Evolutionary conservation across 108 stramenopile genomes (phyloP), one percentile per base, ranked within the genome.

Genomic region (Cylindrotheca fusiformis): DNA sequence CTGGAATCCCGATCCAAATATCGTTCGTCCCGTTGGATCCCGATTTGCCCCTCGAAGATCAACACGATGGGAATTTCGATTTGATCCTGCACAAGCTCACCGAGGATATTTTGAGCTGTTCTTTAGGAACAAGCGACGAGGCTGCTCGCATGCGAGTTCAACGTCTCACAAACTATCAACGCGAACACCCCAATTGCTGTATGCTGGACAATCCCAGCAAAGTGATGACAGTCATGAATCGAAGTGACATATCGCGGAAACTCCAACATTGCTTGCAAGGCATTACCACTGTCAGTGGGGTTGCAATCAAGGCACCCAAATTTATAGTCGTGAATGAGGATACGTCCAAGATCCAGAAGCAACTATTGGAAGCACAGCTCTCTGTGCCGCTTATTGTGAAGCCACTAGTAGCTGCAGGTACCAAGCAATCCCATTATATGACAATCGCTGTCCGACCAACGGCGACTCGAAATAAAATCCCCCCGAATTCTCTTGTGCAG

Each of bases 51-150:
- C 65, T 92, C 31, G 80, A 88, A 64, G 87, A 88, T 58, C 91
- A 92, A 60, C 90, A 91, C 51, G 90, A 85, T 25, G 91, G 87
- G 19, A 33, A 63, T 22, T 85, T 87, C 55, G 88, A 93, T 72
- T 69, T 87, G 45, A 89, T 93, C 63, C 67, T 93, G 31, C 91
- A 93, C 60, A 93, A 93, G 65, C 65, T 93, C 59, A 93, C 91
- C 8, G 91, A 93, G 66, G 91, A 93, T 52, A 93, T 93, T 54
- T 67, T 93, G 51, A 80, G 73, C 54, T 72, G 71, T 41, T 65
- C 64, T 12, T 25, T 72, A 28, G 52, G 65, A 25, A 17, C 59
- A 21, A 48, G 32, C 3, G 31, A 51, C 24, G 52, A 52, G 20
- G 49, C 27, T 45, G 51, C 71, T 52, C 23, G 26, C 22, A 55